A percentile compares a stretch with the other conserved stretches of the same genome.
phyloP scores from a whole-genome alignment of 257 asterid genomes.

The Penstemon barbatus region DNA sequence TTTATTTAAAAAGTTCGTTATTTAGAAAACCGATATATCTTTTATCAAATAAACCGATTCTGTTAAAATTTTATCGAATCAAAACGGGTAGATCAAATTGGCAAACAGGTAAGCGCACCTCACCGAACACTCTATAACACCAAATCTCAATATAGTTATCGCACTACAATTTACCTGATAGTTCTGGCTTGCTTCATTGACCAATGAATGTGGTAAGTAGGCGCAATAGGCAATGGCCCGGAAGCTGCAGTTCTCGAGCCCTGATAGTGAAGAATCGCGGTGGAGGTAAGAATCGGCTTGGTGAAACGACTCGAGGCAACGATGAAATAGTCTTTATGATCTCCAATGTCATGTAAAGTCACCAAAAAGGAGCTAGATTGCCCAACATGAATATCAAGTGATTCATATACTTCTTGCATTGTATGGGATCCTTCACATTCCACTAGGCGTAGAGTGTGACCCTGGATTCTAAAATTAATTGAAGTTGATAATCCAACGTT shows the following conservation, averaged over 20 bases:
- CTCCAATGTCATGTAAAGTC: constrained; percentile 24
- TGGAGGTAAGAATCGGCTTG: constrained; percentile 47
- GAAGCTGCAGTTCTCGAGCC: constrained; percentile 52
- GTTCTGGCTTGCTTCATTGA: constrained; percentile 87
- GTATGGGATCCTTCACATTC: constrained; percentile 89
- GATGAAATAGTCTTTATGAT: constrained; percentile 44
- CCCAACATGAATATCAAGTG: constrained; percentile 76
- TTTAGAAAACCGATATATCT: no score
- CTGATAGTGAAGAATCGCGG: constrained; percentile 50
- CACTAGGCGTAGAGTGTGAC: constrained; percentile 55
- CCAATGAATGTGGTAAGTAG: constrained; percentile 52
- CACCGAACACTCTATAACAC: no score
- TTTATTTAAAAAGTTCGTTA: no score
- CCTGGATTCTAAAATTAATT: constrained; percentile 73
- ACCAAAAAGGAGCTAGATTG: constrained; percentile 72
- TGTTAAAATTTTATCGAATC: no score
- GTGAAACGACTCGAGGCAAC: constrained; percentile 70
- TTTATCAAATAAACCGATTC: no score
- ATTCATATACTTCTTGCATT: constrained; percentile 53
- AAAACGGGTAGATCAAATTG: no score
- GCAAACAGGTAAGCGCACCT: no score
- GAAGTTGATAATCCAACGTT: constrained; percentile 62
- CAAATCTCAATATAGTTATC: no score
- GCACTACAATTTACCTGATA: constrained; percentile 40
- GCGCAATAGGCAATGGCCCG: constrained; percentile 49